phyloP scores from a whole-genome alignment of 495 filamentous ascomycete species.

The Tuber melanosporum region DNA sequence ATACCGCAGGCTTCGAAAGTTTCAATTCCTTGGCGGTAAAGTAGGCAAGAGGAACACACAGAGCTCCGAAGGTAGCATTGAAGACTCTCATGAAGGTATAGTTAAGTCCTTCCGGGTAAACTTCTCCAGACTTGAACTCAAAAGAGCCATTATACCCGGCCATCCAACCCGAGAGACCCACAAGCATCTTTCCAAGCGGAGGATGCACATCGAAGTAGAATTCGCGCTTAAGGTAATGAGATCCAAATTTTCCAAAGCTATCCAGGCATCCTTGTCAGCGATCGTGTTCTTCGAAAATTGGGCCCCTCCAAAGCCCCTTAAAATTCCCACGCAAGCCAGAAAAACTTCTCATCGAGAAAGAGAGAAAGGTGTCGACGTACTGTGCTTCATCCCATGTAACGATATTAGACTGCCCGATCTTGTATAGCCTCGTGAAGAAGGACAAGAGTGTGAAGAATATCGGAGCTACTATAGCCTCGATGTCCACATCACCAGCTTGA shows the following conservation, averaged over 20 bases:
- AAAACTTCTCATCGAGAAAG: not conserved
- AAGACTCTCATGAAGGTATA: constrained; percentile 98
- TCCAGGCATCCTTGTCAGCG: constrained; percentile 25
- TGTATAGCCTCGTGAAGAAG: constrained; percentile 91
- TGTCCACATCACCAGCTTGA: constrained; percentile 32
- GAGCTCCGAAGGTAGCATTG: constrained; percentile 88
- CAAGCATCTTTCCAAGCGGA: constrained; percentile 94
- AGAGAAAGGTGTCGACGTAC: constrained; percentile 51
- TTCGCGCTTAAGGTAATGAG: constrained; percentile 95
- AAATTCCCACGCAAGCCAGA: not conserved
- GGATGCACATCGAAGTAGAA: constrained; percentile 99
- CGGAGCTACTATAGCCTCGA: constrained; percentile 78
- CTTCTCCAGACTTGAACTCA: constrained; percentile 98
- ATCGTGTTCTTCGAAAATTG: not conserved
- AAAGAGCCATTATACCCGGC: constrained; percentile 99
- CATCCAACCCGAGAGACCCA: constrained; percentile 88
- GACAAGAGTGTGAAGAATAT: constrained; percentile 79
- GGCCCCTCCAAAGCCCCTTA: not conserved
- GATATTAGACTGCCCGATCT: constrained; percentile 88
- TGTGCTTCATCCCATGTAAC: constrained; percentile 99
- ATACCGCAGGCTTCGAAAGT: constrained; percentile 76
- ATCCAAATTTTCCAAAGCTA: constrained; percentile 98
- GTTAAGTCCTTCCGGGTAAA: constrained; percentile 85
- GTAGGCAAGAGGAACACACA: constrained; percentile 90
- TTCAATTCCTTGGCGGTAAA: constrained; percentile 87